Evolutionary conservation across 2,329 filamentous ascomycete species (phyloP), one percentile per base, ranked within the genome.

Genomic region (Teratosphaeriaceae sp.): DNA sequence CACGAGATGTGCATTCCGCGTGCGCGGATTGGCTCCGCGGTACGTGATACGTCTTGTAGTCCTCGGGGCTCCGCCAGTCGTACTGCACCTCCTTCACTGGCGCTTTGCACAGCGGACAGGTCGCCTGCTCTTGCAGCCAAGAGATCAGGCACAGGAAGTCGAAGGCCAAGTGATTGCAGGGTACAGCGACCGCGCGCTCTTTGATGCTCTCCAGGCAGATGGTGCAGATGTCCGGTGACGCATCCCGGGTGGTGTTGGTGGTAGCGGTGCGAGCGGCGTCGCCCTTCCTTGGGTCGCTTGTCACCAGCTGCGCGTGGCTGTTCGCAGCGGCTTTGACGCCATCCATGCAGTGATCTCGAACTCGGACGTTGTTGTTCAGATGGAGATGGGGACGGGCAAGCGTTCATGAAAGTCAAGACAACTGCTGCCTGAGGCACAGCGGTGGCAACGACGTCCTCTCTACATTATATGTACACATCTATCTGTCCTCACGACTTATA

Each of bases 71-170:
- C 15, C 65, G 63, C 54, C 80, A 78, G 48, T 80, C 75, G 61
- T 89, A 84, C 50, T 80, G 75, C 37, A 94, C 79, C 18, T 75
- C 71, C 9, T 61, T 68, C 30, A 81, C 65, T 47, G 71, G 63
- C 18, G 67, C 61, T 41, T 63, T 65, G 77, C 89, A 97, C 40
- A 96, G 71, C 15, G 90, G 89, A 58, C 89, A 96, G 37, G 72
- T 76, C 1, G 81, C 72, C 8, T 78, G 76, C 50, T 84, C 72
- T 53, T 88, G 75, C 4, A 94, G 70, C 89, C 90, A 96, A 65
- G 76, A 88, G 18, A 82, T 67, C 5, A 95, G 75, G 63, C 89
- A 97, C 11, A 88, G 63, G 59, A 88, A 94, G 69, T 96, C 88
- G 61, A 94, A 95, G 53, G 81, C 79, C 44, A 72, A 67, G 68